Percentiles rank a stretch among this genome's conserved stretches.
Evolutionary conservation across 305 asterid species (phyloP).

Genomic region (Fraxinus dipetala): DNA sequence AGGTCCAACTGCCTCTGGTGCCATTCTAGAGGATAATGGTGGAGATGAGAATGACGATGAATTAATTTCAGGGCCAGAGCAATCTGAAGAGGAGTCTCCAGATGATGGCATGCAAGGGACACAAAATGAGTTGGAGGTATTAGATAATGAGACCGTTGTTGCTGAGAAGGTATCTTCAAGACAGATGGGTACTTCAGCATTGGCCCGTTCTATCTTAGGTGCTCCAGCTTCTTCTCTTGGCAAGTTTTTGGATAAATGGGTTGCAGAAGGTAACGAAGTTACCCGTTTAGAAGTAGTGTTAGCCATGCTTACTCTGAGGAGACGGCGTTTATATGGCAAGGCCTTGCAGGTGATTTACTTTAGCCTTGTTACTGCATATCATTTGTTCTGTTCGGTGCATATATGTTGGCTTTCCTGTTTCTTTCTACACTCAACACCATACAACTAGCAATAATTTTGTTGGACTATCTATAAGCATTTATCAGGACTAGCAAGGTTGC

Average conservation of each 20-base stretch:
- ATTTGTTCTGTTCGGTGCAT: not conserved
- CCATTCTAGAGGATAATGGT: constrained; percentile 19
- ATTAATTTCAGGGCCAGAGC: constrained; percentile 37
- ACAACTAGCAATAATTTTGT: not conserved
- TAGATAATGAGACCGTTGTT: constrained; percentile 26
- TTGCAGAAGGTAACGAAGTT: constrained; percentile 67
- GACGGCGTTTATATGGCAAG: constrained; percentile 45
- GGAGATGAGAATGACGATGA: constrained; percentile 35
- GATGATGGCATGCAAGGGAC: constrained; percentile 24
- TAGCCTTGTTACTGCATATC: constrained; percentile 5
- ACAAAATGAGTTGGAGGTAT: constrained; percentile 31
- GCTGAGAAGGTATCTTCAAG: constrained; percentile 19
- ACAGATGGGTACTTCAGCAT: constrained; percentile 25
- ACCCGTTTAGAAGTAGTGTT: constrained; percentile 36
- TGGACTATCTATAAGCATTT: not conserved
- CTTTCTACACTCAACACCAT: constrained; percentile 10
- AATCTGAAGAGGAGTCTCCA: constrained; percentile 38
- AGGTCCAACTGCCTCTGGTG: constrained; percentile 26
- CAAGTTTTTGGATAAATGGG: constrained; percentile 60
- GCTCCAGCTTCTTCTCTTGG: constrained; percentile 35
- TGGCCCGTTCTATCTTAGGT: constrained; percentile 42
- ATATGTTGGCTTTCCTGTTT: not conserved
- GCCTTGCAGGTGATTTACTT: constrained; percentile 69
- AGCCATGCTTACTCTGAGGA: constrained; percentile 47
- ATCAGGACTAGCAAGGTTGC: not conserved